Conservation (phyloP, 2,329 filamentous ascomycete species). For the Aspergillus terreus region DNA sequence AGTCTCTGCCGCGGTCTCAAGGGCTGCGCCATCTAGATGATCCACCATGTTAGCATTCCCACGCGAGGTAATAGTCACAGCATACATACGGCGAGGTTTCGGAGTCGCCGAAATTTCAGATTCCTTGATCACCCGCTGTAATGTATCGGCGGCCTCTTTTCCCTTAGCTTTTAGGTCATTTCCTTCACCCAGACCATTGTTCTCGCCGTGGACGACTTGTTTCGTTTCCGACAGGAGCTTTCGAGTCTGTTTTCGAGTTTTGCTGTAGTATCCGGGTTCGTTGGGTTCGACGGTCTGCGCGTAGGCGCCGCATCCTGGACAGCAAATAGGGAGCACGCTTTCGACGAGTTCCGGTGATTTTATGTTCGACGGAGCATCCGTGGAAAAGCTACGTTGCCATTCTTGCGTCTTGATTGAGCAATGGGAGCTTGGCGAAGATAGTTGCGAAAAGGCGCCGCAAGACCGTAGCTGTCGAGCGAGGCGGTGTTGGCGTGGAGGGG, state of each 20-base stretch:
- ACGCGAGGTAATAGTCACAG: not conserved
- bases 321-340: conserved; percentile 47
- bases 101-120: conserved; percentile 3
- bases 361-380: conserved; percentile 6
- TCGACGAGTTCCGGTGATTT: conserved; percentile 13
- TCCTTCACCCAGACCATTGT: conserved; percentile 6
- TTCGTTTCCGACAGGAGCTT: conserved; percentile 26
- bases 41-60: conserved; percentile 1
- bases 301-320: conserved; percentile 62
- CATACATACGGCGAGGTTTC: conserved; percentile 12
- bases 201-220: conserved; percentile 1
- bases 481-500: not conserved
- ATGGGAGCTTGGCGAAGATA: conserved; percentile 2
- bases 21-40: conserved; percentile 16
- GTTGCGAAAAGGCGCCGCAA: conserved; percentile 5
- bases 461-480: conserved; percentile 3
- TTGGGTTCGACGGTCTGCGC: conserved; percentile 53
- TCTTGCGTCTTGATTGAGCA: conserved; percentile 4
- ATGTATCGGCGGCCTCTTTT: conserved; percentile 7
- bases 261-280: conserved; percentile 57
- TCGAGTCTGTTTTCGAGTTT: conserved; percentile 47
- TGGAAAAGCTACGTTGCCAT: conserved; percentile 18
- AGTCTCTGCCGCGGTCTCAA: conserved; percentile 19
- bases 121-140: conserved; percentile 8
- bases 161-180: not conserved